Evolutionary conservation across 2,329 filamentous ascomycete genomes (phyloP), one percentile per base, ranked within the genome.

Genomic region (Trichoderma arundinaceum): DNA sequence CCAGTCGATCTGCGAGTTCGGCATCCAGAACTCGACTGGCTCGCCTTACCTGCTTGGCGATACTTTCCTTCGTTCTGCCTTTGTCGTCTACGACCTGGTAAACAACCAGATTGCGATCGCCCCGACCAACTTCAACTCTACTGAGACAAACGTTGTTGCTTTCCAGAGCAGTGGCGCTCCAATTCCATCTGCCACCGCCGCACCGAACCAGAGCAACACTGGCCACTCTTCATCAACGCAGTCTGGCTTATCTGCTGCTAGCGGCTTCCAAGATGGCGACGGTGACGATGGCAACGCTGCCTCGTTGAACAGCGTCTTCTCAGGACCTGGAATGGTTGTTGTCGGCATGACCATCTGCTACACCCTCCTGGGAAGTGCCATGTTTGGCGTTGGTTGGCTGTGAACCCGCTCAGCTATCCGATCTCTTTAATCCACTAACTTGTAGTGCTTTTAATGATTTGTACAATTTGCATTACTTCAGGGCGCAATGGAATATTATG

Each of bases 21-120:
- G 87, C 44, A 83, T 89, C 65, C 81, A 85, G 70, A 84, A 84
- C 71, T 77, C 80, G 57, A 80, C 74, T 22, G 71, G 71, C 22
- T 68, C 74, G 2, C 75, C 80, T 0, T 84, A 76, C 69, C 76
- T 87, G 48, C 79, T 88, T 9, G 86, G 86, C 49, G 85, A 86
- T 70, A 85, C 82, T 0, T 88, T 88, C 72, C 74, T 88, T 38
- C 82, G 86, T 62, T 87, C 84, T 1, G 85, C 85, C 1, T 88
- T 87, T 67, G 82, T 87, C 6, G 84, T 87, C 7, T 88, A 86
- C 68, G 86, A 88, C 68, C 75, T 87, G 19, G 79, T 82, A 58
- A 87, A 87, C 74, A 84, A 86, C 72, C 77, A 87, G 70, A 78
- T 88, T 64, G 84, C 73, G 17, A 74, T 88, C 19, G 86, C 85